Evolutionary conservation across 2,329 filamentous ascomycete genomes (phyloP), one percentile per base, ranked within the genome.

Genomic region (Verticillium albo-atrum): DNA sequence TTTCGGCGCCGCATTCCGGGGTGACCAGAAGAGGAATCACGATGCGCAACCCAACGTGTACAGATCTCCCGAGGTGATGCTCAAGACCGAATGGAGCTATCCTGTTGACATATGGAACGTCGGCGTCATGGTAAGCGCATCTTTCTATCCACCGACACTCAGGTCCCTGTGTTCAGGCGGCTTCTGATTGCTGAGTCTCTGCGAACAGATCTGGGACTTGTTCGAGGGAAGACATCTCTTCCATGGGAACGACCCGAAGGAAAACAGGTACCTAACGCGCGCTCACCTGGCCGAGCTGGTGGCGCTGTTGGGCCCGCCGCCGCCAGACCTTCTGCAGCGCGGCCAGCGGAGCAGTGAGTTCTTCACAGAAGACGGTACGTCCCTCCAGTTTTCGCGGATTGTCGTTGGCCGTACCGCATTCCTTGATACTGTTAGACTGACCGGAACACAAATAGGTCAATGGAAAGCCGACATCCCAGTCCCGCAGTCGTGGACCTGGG

Each of bases 31-130:
- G n/a, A 75, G 78, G 56, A 51, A 47, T 3, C 68, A 74, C 7
- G 70, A 75, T 42, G 64, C 76, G 1, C 76, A 79, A 59, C 77
- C 77, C 0, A 62, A 72, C 15, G 61, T 74, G 9, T 79, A 79
- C 63, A 64, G 77, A 47, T 68, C 74, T 1, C 76, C 75, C 0
- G 76, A 84, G 61, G 78, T 83, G 7, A 80, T 83, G 6, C 60
- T 84, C 0, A 64, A 72, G 64, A 69, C 64, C 2, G 72, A 74
- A 2, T 84, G 80, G 80, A 69, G 69, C 0, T 79, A 76, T 57
- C 70, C 72, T 17, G 70, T 80, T 12, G 80, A 84, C 67, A 77
- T 84, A 56, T 84, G 81, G 81, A 81, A 79, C 59, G 71, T 53
- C 20, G 51, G 42, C 60, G 37, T 28, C 55, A 57, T 57, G 55